phyloP scores from a whole-genome alignment of 2,329 filamentous ascomycete genomes.

The Trichoderma breve region DNA sequence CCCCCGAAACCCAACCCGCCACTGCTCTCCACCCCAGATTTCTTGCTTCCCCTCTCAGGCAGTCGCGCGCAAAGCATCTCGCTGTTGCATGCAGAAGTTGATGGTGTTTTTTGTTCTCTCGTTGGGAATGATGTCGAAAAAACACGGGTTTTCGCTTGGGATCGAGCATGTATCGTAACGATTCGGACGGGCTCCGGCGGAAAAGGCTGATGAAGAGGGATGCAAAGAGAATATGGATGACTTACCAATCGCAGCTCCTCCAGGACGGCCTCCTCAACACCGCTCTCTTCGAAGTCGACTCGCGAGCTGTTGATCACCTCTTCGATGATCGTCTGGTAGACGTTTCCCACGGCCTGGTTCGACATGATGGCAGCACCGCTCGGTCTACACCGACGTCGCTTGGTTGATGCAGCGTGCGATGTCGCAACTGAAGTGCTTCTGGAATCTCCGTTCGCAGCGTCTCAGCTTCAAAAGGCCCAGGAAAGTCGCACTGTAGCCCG shows the following conservation, averaged over 20 bases:
- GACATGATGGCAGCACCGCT: slow-evolving; percentile 47
- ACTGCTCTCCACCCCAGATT: slow-evolving; percentile 26
- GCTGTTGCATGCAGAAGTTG: neutral
- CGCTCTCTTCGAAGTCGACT: slow-evolving; percentile 95
- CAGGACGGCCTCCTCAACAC: slow-evolving; percentile 82
- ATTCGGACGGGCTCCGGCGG: neutral
- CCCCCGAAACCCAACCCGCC: slow-evolving; percentile 29
- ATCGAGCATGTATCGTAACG: neutral
- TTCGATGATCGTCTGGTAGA: slow-evolving; percentile 76
- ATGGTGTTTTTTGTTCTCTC: neutral
- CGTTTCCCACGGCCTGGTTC: slow-evolving; percentile 63
- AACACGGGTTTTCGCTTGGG: neutral
- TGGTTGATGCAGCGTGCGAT: slow-evolving; percentile 5
- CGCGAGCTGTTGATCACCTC: slow-evolving; percentile 90
- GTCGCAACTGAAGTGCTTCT: neutral
- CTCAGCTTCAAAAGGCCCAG: neutral
- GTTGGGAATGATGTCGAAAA: neutral
- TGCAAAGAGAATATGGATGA: neutral
- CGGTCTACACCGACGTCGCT: slow-evolving; percentile 19
- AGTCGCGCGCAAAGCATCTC: slow-evolving; percentile 17
- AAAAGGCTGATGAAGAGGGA: neutral
- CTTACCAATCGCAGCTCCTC: slow-evolving; percentile 86
- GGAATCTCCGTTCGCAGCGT: neutral
- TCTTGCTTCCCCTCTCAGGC: slow-evolving; percentile 37
- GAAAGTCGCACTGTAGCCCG: neutral